phyloP scores from a whole-genome alignment of 257 asterid genomes.

The Gentiana macrophylla region DNA sequence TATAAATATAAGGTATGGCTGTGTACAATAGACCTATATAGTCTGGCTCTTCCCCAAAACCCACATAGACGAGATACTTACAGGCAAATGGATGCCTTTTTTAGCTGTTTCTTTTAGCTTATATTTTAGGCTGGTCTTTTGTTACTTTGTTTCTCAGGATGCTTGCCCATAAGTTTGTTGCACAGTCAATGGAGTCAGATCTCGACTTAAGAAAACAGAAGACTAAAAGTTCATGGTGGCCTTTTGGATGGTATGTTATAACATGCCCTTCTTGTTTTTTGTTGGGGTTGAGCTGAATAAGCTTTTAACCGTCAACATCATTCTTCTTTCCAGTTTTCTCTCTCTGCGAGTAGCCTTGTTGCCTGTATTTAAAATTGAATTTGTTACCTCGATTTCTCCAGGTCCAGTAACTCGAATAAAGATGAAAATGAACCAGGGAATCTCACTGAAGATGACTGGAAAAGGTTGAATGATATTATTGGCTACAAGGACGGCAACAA shows the following conservation, averaged over 20 bases:
- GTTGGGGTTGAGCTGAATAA: background rate
- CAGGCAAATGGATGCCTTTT: too few species aligned
- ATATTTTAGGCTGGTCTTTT: constrained; percentile 10
- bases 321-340: background rate
- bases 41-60: too few species aligned
- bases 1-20: too few species aligned
- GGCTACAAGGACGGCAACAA: constrained; percentile 81
- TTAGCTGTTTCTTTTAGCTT: too few species aligned
- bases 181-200: constrained; percentile 61
- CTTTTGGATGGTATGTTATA: constrained; percentile 66
- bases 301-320: constrained; percentile 3
- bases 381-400: constrained; percentile 22
- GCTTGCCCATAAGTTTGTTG: constrained; percentile 96
- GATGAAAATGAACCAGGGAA: constrained; percentile 71
- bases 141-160: constrained; percentile 45
- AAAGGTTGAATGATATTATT: constrained; percentile 72
- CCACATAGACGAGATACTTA: too few species aligned
- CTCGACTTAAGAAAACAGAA: constrained; percentile 40
- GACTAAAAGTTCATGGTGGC: constrained; percentile 80
- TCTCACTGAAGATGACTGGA: constrained; percentile 88
- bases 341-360: background rate
- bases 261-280: too few species aligned
- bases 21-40: too few species aligned
- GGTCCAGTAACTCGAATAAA: constrained; percentile 53
- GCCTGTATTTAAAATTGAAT: constrained; percentile 3